Conservation (phyloP, 1,284 basidiomycete genomes). For the Ganoderma lucidum region DNA sequence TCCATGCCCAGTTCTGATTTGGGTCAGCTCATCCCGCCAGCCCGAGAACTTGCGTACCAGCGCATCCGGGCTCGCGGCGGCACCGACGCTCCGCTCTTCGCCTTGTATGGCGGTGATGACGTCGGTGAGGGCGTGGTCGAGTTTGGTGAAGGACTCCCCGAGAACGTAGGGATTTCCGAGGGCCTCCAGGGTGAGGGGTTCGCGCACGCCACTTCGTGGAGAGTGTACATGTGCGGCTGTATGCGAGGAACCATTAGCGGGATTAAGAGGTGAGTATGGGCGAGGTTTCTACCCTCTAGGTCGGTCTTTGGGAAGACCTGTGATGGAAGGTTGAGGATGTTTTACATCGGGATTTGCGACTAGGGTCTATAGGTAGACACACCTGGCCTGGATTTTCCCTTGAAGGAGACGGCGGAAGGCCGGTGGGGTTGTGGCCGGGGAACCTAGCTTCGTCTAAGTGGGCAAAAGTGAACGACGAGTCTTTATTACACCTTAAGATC, state of each 20-base stretch:
- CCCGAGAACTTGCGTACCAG: constrained; percentile 36
- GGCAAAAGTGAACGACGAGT: neutral
- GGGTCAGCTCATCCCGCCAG: constrained; percentile 36
- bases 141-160: constrained; percentile 31
- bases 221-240: constrained; percentile 39
- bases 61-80: constrained; percentile 30
- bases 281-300: constrained; percentile 31
- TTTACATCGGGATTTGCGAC: neutral
- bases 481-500: neutral
- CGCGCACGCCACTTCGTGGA: constrained; percentile 35
- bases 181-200: constrained; percentile 21
- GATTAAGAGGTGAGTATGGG: neutral
- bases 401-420: constrained; percentile 39
- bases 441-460: constrained; percentile 40
- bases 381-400: constrained; percentile 43
- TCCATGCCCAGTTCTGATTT: constrained; percentile 25
- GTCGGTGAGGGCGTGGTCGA: constrained; percentile 36
- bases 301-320: constrained; percentile 43
- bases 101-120: constrained; percentile 34
- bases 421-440: constrained; percentile 33
- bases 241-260: neutral
- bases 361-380: neutral
- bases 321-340: neutral
- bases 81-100: constrained; percentile 35
- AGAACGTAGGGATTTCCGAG: constrained; percentile 40